Base-by-base conservation (phyloP, 768 basidiomycete genomes). In the Xanthoconium stramineum region DNA sequence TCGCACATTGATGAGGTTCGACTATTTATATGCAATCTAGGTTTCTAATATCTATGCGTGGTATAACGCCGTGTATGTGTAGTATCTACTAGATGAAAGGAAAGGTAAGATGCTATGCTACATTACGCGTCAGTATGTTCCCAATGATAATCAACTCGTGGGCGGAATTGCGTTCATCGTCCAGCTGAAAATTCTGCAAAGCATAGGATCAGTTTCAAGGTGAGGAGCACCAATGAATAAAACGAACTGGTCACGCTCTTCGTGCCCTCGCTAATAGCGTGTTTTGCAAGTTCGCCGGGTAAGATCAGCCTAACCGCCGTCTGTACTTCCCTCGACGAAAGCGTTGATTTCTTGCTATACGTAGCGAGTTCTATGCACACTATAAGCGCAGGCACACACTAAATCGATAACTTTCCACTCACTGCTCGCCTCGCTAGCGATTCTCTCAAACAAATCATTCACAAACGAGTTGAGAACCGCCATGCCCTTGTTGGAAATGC, bases 251-350 rank as follows among this genome's bases (percentile, higher is more conserved):
- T 84, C 36, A 84, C 83, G 43, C 77, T 79, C 75, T 84, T 84
- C 20, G 84, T 88, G 57, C 86, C 86, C 72, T 88, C 86, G 35
- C 84, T 86, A 70, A 88, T 86, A 59, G 86, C 86, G 68, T 88
- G 86, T 75, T 88, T 88, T 55, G 84, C 83, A 30, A 88, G 77
- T 69, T 86, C 85, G 61, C 85, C 86, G 14, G 86, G 85, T 36
- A 88, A 78, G 73, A 88, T 86, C 55, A 86, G 76, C 57, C 86
- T 78, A 47, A 87, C 86, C 44, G 81, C 72, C 17, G 86, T 88
- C 67, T 87, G 86, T 70, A 88, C 83, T 73, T 88, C 85, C 49
- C 86, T 80, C 20, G 85, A 84, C 17, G 86, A 86, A 66, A 88
- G 84, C 50, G 86, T 88, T 30, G 85, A 85, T 74, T 85, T 85